A percentile compares a stretch with the other conserved stretches of the same genome.
These are phyloP conservation scores for Priceomyces melissophilus DNA, from an alignment of 805 yeast genomes.

Conservation along the genomic window DNA sequence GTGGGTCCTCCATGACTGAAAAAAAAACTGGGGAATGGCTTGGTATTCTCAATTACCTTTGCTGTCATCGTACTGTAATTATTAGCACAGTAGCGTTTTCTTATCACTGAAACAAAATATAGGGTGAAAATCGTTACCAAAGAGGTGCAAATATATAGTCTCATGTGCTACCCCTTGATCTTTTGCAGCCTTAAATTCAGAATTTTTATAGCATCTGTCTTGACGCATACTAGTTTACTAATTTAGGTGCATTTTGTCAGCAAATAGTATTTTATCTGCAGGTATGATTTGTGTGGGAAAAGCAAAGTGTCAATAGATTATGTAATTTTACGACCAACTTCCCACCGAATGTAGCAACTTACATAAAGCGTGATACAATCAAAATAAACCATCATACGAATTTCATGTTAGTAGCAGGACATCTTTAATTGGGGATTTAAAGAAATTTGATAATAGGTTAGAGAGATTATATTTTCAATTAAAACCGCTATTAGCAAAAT, in stretches of 20 bases:
- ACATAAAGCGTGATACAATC: no score
- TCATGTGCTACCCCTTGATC: neutral
- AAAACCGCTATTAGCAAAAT: no score
- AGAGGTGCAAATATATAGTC: neutral
- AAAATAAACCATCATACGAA: no score
- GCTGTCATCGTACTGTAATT: constrained; percentile 2
- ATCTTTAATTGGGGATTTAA: neutral
- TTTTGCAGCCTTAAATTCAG: neutral
- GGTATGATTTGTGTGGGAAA: no score
- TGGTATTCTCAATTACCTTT: constrained; percentile 11
- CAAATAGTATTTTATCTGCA: no score
- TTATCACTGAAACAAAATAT: neutral
- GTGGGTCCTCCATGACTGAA: constrained; percentile 86
- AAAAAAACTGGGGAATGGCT: constrained; percentile 57
- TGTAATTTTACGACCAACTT: no score
- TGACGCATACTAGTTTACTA: neutral
- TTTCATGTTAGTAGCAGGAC: neutral
- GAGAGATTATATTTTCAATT: neutral
- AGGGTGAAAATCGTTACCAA: neutral
- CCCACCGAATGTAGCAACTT: no score
- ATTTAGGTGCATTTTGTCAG: neutral
- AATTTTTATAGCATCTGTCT: neutral
- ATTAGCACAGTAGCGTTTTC: no score
- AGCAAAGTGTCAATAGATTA: no score
- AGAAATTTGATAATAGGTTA: neutral